These are phyloP conservation scores for Amesomyces nigricolor DNA, from an alignment of 2,329 filamentous ascomycete genomes.

Conservation along the genomic window DNA sequence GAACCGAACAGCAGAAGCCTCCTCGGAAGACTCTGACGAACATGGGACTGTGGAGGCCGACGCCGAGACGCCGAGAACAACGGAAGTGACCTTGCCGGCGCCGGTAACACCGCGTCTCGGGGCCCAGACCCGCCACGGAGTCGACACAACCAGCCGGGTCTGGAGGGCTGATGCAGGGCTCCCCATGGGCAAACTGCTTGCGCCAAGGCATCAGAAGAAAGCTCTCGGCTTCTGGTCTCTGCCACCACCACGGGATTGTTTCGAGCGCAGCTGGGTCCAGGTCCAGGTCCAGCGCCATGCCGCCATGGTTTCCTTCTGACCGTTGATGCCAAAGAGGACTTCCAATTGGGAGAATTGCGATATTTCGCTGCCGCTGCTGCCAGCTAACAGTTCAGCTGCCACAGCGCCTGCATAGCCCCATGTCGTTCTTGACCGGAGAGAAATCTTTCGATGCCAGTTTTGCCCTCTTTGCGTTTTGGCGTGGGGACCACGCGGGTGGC, in stretches of 20 bases:
- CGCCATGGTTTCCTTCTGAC: too few relatives aligned
- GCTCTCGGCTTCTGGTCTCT: neutral
- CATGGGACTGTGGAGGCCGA: neutral
- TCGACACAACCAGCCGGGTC: neutral
- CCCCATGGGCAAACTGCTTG: neutral
- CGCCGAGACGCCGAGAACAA: neutral
- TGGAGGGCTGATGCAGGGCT: slow-evolving; percentile 12
- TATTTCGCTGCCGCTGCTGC: neutral
- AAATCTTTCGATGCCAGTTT: too few relatives aligned
- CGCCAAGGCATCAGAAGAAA: neutral
- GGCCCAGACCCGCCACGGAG: slow-evolving; percentile 1
- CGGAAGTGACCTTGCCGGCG: neutral
- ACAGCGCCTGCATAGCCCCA: too few relatives aligned
- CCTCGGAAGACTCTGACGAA: neutral
- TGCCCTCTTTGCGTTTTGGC: slow-evolving; percentile 7
- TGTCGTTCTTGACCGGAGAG: too few relatives aligned
- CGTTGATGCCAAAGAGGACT: too few relatives aligned
- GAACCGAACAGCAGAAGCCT: too few relatives aligned
- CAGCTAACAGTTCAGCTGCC: too few relatives aligned
- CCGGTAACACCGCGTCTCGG: slow-evolving; percentile 5
- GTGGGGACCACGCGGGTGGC: slow-evolving; percentile 1
- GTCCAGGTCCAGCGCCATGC: neutral
- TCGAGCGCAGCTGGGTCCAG: too few relatives aligned
- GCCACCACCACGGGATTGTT: too few relatives aligned
- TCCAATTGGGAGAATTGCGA: slow-evolving; percentile 7